Percentiles rank a stretch among this genome's conserved stretches.
These are phyloP conservation scores for Salix arbutifolia DNA, from an alignment of 345 rosid species.

Conservation along the genomic window DNA sequence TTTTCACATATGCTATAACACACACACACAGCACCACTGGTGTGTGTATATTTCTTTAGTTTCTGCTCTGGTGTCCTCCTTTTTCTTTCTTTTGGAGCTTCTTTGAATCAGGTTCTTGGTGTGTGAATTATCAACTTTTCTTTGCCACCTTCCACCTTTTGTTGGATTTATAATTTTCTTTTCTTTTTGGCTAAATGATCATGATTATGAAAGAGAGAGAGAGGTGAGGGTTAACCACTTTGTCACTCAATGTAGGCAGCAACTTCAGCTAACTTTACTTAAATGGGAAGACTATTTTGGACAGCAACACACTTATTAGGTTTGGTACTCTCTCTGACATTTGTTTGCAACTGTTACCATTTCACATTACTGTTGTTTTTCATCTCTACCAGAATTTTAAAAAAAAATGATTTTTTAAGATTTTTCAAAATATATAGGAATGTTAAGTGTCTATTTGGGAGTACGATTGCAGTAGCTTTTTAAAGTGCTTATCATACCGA, in stretches of 20 bases:
- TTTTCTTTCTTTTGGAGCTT: background rate
- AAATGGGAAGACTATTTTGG: slow-evolving; percentile 45
- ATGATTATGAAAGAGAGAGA: slow-evolving; percentile 22
- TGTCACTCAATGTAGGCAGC: slow-evolving; percentile 47
- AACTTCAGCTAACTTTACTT: slow-evolving; percentile 52
- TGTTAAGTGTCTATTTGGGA: too few relatives aligned
- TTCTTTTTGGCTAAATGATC: slow-evolving; percentile 7
- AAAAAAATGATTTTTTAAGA: too few relatives aligned
- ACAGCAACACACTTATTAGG: slow-evolving; percentile 30
- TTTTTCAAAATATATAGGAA: too few relatives aligned
- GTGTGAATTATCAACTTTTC: slow-evolving; percentile 14
- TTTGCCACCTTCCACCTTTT: slow-evolving; percentile 22
- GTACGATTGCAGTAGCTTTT: too few relatives aligned
- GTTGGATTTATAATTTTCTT: slow-evolving; percentile 29
- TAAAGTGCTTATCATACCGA: too few relatives aligned
- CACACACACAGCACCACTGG: too few relatives aligned
- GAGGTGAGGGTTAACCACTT: slow-evolving; percentile 41
- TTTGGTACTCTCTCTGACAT: slow-evolving; percentile 4
- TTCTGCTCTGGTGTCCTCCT: background rate
- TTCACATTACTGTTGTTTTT: too few relatives aligned
- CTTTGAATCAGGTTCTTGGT: slow-evolving; percentile 26
- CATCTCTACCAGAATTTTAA: too few relatives aligned
- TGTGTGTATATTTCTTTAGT: background rate
- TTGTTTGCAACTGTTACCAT: background rate
- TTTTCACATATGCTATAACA: background rate